Conservation (phyloP, 2,329 filamentous ascomycete genomes). For the Xylaria arbuscula region DNA sequence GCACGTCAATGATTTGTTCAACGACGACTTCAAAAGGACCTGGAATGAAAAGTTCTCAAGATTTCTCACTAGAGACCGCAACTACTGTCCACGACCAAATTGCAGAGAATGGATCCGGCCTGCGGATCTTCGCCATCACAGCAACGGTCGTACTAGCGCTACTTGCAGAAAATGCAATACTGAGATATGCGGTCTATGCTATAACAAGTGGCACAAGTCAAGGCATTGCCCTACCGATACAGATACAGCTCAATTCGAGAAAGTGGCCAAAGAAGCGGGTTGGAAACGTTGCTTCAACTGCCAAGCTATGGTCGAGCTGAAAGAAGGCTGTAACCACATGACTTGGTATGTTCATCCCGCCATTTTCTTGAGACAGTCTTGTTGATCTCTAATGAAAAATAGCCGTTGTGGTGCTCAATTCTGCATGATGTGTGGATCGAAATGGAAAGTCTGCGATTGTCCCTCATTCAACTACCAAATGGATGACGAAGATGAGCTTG, state of each 20-base stretch:
- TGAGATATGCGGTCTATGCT: conserved; percentile 80
- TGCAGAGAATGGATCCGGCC: conserved; percentile 87
- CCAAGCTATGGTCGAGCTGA: conserved; percentile 78
- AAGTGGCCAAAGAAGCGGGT: conserved; percentile 72
- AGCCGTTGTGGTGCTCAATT: conserved; percentile 83
- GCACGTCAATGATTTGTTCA: conserved; percentile 81
- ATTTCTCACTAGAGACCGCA: conserved; percentile 76
- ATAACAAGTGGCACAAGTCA: conserved; percentile 76
- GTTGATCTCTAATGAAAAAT: conserved; percentile 42
- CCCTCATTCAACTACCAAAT: conserved; percentile 78
- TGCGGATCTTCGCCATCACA: conserved; percentile 68
- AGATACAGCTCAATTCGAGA: conserved; percentile 71
- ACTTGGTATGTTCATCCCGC: conserved; percentile 71
- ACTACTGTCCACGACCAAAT: conserved; percentile 78
- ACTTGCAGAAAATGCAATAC: conserved; percentile 77
- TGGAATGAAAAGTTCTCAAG: conserved; percentile 88
- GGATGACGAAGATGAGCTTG: conserved; percentile 64
- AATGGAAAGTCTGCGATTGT: conserved; percentile 87
- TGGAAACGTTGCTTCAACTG: conserved; percentile 84
- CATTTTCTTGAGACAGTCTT: conserved; percentile 11
- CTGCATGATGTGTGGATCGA: conserved; percentile 84
- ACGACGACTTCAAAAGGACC: conserved; percentile 76
- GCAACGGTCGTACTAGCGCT: conserved; percentile 71
- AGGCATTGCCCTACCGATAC: conserved; percentile 78
- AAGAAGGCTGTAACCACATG: conserved; percentile 89